A percentile compares a stretch with the other conserved stretches of the same genome.
Evolutionary conservation across 2,329 filamentous ascomycete species (phyloP).

Genomic region (Neofusicoccum kwambonambiense): DNA sequence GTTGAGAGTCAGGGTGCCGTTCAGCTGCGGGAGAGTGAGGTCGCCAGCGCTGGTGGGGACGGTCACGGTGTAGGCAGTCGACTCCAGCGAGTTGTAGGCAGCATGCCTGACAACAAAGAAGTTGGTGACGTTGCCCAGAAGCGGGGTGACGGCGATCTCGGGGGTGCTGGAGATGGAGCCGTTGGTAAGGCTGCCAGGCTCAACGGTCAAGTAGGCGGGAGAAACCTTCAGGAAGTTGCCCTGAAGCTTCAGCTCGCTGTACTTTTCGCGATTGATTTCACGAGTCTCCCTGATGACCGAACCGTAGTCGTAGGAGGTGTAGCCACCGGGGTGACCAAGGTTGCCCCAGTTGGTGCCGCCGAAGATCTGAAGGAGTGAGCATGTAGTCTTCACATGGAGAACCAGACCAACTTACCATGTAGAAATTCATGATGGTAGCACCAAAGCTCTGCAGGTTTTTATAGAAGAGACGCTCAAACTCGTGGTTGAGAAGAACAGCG

Average conservation of each 20-base stretch:
- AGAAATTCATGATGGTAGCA: slow-evolving; percentile 67
- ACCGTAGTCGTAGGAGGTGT: slow-evolving; percentile 60
- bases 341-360: slow-evolving; percentile 84
- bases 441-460: slow-evolving; percentile 71
- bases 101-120: slow-evolving; percentile 69
- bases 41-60: slow-evolving; percentile 59
- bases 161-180: slow-evolving; percentile 37
- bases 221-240: slow-evolving; percentile 74
- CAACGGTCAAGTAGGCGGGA: slow-evolving; percentile 62
- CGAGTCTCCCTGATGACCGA: slow-evolving; percentile 68
- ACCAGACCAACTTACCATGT: slow-evolving; percentile 58
- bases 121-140: slow-evolving; percentile 53
- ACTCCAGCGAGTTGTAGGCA: slow-evolving; percentile 59
- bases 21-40: slow-evolving; percentile 59
- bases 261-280: slow-evolving; percentile 69
- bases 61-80: slow-evolving; percentile 62
- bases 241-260: slow-evolving; percentile 73
- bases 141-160: slow-evolving; percentile 60
- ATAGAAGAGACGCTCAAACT: slow-evolving; percentile 76
- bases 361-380: slow-evolving; percentile 50
- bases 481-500: slow-evolving; percentile 63
- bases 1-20: slow-evolving; percentile 56
- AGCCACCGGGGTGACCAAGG: slow-evolving; percentile 63
- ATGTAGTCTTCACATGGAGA: not conserved
- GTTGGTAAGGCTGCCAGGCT: slow-evolving; percentile 31